A percentile compares a stretch with the other conserved stretches of the same genome.
These are phyloP conservation scores for Colletotrichum karsti DNA, from an alignment of 2,329 filamentous ascomycete species.

Conservation along the genomic window DNA sequence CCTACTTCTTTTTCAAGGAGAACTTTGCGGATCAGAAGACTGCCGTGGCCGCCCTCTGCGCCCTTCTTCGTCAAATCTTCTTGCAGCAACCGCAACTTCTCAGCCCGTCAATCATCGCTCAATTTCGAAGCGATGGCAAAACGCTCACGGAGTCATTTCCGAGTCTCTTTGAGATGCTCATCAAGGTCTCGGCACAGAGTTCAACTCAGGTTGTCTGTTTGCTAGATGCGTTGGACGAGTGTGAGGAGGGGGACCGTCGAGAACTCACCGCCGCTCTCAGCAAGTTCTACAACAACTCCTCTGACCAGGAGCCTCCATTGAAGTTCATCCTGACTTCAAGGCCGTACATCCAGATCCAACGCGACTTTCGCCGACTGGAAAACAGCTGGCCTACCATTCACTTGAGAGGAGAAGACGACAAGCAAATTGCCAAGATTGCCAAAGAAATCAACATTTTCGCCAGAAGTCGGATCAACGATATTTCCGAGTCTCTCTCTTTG, in stretches of 20 bases:
- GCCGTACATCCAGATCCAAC: background rate
- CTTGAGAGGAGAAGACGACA: background rate
- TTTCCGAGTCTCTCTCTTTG: background rate
- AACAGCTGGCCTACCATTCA: background rate
- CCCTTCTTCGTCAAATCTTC: background rate
- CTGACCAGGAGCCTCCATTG: background rate
- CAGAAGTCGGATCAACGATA: background rate
- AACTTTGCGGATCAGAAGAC: background rate
- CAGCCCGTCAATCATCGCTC: background rate
- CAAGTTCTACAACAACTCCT: background rate
- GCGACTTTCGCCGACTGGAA: background rate
- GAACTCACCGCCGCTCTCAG: background rate
- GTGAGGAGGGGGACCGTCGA: background rate
- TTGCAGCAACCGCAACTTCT: background rate
- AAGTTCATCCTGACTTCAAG: background rate
- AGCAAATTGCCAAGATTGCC: background rate
- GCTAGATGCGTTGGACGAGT: background rate
- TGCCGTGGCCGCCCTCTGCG: background rate
- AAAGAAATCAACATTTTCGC: background rate
- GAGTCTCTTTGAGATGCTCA: background rate
- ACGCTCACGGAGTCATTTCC: background rate
- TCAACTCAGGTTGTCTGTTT: background rate
- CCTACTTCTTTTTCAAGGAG: background rate
- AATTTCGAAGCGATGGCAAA: background rate
- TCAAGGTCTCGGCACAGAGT: background rate